These are phyloP conservation scores for Starmerella roubikii DNA, from an alignment of 805 yeast species.

Conservation along the genomic window DNA sequence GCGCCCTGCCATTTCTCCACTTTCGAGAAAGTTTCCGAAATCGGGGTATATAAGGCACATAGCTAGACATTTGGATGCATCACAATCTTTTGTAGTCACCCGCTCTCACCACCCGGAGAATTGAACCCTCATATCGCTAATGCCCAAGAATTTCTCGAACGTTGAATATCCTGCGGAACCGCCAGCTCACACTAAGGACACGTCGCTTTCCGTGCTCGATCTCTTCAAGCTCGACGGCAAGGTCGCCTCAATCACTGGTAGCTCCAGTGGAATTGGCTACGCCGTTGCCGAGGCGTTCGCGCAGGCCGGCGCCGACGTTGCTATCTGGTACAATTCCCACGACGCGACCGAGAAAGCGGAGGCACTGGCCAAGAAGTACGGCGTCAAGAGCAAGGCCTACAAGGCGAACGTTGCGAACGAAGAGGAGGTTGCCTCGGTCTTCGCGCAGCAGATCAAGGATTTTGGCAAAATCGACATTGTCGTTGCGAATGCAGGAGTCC, in stretches of 20 bases:
- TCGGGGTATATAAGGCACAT: too few relatives aligned
- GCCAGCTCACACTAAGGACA: slow-evolving; percentile 18
- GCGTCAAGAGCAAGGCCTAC: slow-evolving; percentile 51
- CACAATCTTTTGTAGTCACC: too few relatives aligned
- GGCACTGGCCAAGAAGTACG: slow-evolving; percentile 41
- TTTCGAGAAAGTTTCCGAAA: too few relatives aligned
- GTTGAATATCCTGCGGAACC: slow-evolving; percentile 19
- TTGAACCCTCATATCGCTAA: neutral
- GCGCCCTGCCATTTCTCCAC: too few relatives aligned
- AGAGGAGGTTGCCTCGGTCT: slow-evolving; percentile 36
- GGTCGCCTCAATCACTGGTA: slow-evolving; percentile 75
- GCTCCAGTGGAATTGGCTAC: slow-evolving; percentile 69
- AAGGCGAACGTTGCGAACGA: slow-evolving; percentile 42
- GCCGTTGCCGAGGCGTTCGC: slow-evolving; percentile 73
- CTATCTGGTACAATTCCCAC: slow-evolving; percentile 50
- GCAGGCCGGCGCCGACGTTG: slow-evolving; percentile 78
- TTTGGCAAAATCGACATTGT: slow-evolving; percentile 72
- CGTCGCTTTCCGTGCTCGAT: slow-evolving; percentile 37
- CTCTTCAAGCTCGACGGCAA: slow-evolving; percentile 69
- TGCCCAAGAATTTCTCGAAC: slow-evolving; percentile 18
- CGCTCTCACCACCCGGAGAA: neutral
- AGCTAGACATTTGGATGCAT: too few relatives aligned
- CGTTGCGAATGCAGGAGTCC: slow-evolving; percentile 83
- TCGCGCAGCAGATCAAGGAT: slow-evolving; percentile 43
- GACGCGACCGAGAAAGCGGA: slow-evolving; percentile 54